Evolutionary conservation across 169 alveolate genomes (phyloP).

Genomic region (Plasmodium chabaudi): DNA sequence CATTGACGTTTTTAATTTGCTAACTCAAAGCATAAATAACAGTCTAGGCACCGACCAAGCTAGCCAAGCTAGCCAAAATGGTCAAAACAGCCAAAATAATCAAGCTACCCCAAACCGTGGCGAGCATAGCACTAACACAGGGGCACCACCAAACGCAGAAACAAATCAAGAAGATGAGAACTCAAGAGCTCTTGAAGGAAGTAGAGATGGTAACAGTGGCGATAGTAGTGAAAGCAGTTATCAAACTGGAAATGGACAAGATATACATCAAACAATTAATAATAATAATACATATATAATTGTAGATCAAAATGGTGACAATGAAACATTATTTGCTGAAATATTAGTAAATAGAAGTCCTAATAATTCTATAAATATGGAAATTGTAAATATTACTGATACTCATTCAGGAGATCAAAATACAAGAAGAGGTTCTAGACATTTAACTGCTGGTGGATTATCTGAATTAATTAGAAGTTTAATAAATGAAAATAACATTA

Average conservation of each 20-base stretch:
- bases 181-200: too few species aligned
- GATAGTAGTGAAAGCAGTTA: background rate
- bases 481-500: conserved; percentile 29
- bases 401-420: conserved; percentile 11
- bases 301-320: conserved; percentile 55
- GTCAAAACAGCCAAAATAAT: too few species aligned
- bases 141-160: too few species aligned
- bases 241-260: background rate
- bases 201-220: too few species aligned
- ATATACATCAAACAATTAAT: background rate
- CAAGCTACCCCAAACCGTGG: too few species aligned
- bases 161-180: too few species aligned
- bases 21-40: too few species aligned
- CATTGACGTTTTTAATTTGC: too few species aligned
- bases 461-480: conserved; percentile 41
- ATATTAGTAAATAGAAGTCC: conserved; percentile 30
- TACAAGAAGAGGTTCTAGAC: conserved; percentile 15
- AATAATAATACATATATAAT: conserved; percentile 46
- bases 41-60: too few species aligned
- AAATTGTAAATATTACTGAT: conserved; percentile 32
- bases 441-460: conserved; percentile 38
- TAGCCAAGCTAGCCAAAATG: too few species aligned
- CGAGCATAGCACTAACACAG: too few species aligned
- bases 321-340: conserved; percentile 61
- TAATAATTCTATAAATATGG: conserved; percentile 38